Percentiles rank a stretch among this genome's conserved stretches.
Evolutionary conservation across 768 basidiomycete species (phyloP).

Genomic region (Lactifluus subvellereus): DNA sequence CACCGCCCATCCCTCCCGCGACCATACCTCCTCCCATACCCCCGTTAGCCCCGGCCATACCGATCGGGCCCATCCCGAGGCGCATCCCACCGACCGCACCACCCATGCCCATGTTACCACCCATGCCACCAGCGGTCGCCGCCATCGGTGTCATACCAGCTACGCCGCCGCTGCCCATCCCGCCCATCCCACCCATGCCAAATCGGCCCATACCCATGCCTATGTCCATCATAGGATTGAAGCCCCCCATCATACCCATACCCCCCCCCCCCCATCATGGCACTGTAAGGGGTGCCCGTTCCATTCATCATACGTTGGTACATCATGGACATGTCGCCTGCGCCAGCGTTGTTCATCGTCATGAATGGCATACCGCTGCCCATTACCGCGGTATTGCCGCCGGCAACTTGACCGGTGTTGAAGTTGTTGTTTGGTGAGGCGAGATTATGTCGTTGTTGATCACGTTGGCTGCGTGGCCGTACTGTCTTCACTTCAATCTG

Average conservation of each 20-base stretch:
- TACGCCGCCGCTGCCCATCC: slow-evolving; percentile 35
- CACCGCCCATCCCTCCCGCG: slow-evolving; percentile 21
- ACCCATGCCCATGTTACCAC: slow-evolving; percentile 26
- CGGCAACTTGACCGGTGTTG: slow-evolving; percentile 28
- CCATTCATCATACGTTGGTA: too few relatives aligned
- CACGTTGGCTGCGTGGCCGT: slow-evolving; percentile 80
- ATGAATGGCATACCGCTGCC: slow-evolving; percentile 36
- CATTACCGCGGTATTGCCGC: slow-evolving; percentile 24
- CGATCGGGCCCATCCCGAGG: too few relatives aligned
- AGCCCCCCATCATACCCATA: slow-evolving; percentile 27
- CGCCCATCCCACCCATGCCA: slow-evolving; percentile 26
- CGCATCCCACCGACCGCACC: slow-evolving; percentile 23
- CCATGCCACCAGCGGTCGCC: too few relatives aligned
- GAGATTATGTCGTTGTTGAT: slow-evolving; percentile 43
- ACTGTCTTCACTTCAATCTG: slow-evolving; percentile 98
- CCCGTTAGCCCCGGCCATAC: too few relatives aligned
- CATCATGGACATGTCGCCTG: background rate
- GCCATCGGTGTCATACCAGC: too few relatives aligned
- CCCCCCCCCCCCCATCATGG: slow-evolving; percentile 35
- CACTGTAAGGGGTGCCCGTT: background rate
- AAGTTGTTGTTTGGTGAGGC: slow-evolving; percentile 21
- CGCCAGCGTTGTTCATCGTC: slow-evolving; percentile 30
- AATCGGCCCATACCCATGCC: background rate
- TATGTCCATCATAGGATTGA: slow-evolving; percentile 4
- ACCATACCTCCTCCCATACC: too few relatives aligned